These are phyloP conservation scores for Penicillium verhagenii DNA, from an alignment of 495 filamentous ascomycete species.

Conservation along the genomic window DNA sequence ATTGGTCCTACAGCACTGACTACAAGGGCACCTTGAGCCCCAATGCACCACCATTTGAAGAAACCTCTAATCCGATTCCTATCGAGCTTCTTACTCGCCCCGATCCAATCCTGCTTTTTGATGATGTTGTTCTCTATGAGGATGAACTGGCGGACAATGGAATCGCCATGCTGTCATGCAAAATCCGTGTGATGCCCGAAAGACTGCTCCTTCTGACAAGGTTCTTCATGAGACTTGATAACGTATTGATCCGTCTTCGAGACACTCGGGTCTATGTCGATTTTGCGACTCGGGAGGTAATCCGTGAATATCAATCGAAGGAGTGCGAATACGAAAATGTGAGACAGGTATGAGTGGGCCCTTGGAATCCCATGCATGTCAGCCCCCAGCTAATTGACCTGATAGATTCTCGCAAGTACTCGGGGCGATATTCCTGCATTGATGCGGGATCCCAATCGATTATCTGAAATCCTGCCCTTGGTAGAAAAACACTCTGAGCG, in stretches of 20 bases:
- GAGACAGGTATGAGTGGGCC: constrained; percentile 57
- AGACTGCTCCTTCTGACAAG: constrained; percentile 78
- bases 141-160: constrained; percentile 98
- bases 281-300: constrained; percentile 75
- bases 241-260: constrained; percentile 78
- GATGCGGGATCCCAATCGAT: constrained; percentile 78
- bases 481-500: constrained; percentile 58
- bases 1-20: constrained; percentile 93
- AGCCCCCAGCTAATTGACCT: constrained; percentile 13
- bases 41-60: constrained; percentile 41
- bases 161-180: constrained; percentile 80
- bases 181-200: constrained; percentile 87
- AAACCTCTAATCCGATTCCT: constrained; percentile 65
- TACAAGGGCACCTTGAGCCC: constrained; percentile 66
- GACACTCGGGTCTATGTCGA: constrained; percentile 94
- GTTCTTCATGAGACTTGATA: constrained; percentile 93
- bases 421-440: constrained; percentile 75
- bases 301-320: constrained; percentile 81
- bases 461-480: constrained; percentile 70
- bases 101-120: constrained; percentile 92
- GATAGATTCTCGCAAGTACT: constrained; percentile 64
- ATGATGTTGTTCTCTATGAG: constrained; percentile 94
- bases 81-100: constrained; percentile 77
- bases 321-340: constrained; percentile 79
- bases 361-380: background rate